Base-by-base conservation (phyloP, 192 early-diverging fungal species). In the Backusella morwellensis region DNA sequence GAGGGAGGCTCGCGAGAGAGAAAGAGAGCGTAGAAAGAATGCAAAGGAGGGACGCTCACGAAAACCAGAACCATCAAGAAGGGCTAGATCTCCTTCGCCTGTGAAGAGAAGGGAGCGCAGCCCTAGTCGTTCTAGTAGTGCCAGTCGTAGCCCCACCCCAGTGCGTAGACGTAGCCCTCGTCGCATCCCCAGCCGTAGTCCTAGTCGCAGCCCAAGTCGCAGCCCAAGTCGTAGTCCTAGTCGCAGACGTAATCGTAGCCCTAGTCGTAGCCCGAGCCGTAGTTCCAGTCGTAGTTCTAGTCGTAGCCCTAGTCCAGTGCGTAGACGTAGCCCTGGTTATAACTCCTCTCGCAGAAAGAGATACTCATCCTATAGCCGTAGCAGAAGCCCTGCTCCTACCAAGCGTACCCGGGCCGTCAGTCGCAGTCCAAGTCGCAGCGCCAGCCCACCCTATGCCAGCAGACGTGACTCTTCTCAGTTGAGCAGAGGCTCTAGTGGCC, bases 401-500 rank as follows among this genome's bases (percentile, higher is more conserved):
- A 54, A 54, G n/a, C 50, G 50, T n/a, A 54, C 50, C 17, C 17
- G n/a, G 8, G 50, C 3, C 6, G 12, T 35, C 26, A 66, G 66
- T 56, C 67, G 75, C 44, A 69, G 75, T 1, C 72, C 72, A 44
- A 84, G 66, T 69, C 79, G 74, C n/a, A 83, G 68, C 70, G 83
- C 84, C 26, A 94, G 70, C 35, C 68, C 35, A 12, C 17, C 19
- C 6, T 21, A 54, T 54, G 17, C 17, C 6, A 15, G 50, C 17
- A 54, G 50, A n/a, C 50, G 50, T 54, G 26, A 66, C 29, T 56
- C 36, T 67, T 44, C 44, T 35, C 21, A 66, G 67, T 47, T 79
- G 50, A 66, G 78, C 71, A 12, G 9, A 40, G 38, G 38, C 9
- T 82, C 68, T 68, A 83, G 85, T n/a, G 93, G 1, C n/a, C 54